These are phyloP conservation scores for Talaromyces albobiverticillius DNA, from an alignment of 2,329 filamentous ascomycete genomes.

Conservation along the genomic window DNA sequence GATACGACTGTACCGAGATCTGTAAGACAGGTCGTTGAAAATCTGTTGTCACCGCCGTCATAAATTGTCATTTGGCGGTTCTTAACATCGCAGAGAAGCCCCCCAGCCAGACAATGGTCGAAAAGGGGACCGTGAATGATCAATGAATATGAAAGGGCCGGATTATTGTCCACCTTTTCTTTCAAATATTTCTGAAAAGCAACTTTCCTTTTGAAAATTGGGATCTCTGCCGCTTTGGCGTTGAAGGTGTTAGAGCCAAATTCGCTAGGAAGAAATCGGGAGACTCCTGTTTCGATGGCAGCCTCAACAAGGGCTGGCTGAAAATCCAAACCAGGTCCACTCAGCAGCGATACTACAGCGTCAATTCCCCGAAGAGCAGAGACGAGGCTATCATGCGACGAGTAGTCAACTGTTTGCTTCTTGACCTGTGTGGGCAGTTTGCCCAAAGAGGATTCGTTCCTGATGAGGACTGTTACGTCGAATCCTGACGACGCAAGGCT, in stretches of 20 bases:
- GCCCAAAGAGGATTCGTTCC: not conserved
- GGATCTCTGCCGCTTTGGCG: not conserved
- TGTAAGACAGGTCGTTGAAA: not conserved
- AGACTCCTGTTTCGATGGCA: not conserved
- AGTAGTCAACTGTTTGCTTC: not conserved
- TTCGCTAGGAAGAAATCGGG: not conserved
- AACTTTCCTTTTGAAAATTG: not conserved
- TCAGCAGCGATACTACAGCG: not conserved
- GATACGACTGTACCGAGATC: not conserved
- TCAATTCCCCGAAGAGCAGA: not conserved
- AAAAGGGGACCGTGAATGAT: not conserved
- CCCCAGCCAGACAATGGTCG: not conserved
- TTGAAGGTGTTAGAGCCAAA: not conserved
- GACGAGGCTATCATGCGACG: not conserved
- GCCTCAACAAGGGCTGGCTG: not conserved
- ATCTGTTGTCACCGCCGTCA: not conserved
- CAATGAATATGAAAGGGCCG: not conserved
- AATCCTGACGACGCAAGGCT: not conserved
- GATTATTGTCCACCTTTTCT: not conserved
- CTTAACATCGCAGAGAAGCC: not conserved
- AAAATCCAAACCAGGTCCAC: not conserved
- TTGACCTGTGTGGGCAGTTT: not conserved
- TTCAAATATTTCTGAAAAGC: not conserved
- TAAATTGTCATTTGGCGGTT: not conserved
- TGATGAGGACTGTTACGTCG: not conserved